Percentiles rank a stretch among this genome's conserved stretches.
Conservation (phyloP, 768 basidiomycete species). For the Strobilomyces confusus region DNA sequence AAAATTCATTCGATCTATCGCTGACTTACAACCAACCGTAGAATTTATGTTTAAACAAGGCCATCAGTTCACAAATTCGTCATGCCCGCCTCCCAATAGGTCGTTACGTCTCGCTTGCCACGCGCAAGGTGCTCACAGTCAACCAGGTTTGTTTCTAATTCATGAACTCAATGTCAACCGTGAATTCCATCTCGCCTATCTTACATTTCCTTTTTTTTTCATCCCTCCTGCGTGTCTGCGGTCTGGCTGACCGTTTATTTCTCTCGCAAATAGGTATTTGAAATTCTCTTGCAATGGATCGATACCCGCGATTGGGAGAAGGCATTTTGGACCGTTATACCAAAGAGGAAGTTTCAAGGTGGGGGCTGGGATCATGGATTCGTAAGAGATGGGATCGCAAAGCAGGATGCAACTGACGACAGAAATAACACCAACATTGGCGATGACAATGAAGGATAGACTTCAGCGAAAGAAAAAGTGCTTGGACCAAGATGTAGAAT, state of each 20-base stretch:
- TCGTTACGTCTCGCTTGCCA: constrained; percentile 80
- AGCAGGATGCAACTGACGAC: not conserved
- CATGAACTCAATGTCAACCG: not conserved
- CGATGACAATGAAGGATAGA: not conserved
- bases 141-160: constrained; percentile 60
- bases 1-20: not conserved
- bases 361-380: constrained; percentile 13
- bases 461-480: not conserved
- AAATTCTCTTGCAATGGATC: constrained; percentile 89
- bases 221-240: not conserved
- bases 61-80: constrained; percentile 64
- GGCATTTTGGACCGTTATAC: constrained; percentile 86
- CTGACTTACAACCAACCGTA: constrained; percentile 33
- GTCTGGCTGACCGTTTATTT: constrained; percentile 3
- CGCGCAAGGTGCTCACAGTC: constrained; percentile 94
- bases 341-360: constrained; percentile 79
- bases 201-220: not conserved
- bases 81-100: constrained; percentile 94
- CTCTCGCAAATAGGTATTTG: constrained; percentile 53
- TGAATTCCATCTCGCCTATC: not conserved
- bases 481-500: no score
- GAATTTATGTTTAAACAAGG: constrained; percentile 89
- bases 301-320: constrained; percentile 81
- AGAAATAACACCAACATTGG: not conserved
- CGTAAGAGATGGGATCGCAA: not conserved